These are phyloP conservation scores for Fusarium virguliforme DNA, from an alignment of 2,329 filamentous ascomycete species.

Conservation along the genomic window DNA sequence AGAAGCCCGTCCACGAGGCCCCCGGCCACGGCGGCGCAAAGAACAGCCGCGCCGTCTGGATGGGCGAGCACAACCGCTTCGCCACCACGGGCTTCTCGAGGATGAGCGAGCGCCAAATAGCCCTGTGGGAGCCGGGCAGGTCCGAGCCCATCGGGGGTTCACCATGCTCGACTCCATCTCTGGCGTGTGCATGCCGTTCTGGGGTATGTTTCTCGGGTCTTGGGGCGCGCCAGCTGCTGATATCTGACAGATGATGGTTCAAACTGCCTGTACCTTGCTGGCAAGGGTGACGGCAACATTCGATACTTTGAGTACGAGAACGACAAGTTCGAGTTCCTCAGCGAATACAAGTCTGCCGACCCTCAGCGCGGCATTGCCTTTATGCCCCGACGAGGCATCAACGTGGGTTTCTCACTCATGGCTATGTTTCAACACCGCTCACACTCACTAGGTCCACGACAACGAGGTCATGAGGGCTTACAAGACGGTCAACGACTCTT, in stretches of 20 bases:
- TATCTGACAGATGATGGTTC: conserved; percentile 82
- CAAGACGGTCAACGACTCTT: conserved; percentile 96
- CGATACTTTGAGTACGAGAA: conserved; percentile 99
- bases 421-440: conserved; percentile 36
- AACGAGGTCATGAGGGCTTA: conserved; percentile 96
- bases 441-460: conserved; percentile 79
- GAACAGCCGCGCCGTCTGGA: conserved; percentile 96
- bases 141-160: conserved; percentile 93
- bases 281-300: conserved; percentile 99
- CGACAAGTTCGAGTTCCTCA: conserved; percentile 98
- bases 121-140: conserved; percentile 92
- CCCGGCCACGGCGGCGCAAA: conserved; percentile 93
- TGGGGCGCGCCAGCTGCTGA: conserved; percentile 42
- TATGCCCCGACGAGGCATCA: conserved; percentile 93
- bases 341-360: conserved; percentile 96
- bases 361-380: conserved; percentile 96
- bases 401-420: conserved; percentile 68
- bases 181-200: conserved; percentile 99
- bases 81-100: conserved; percentile 97
- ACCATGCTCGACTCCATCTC: conserved; percentile 94
- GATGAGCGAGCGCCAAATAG: conserved; percentile 98
- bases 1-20: conserved; percentile 87
- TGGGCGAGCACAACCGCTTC: conserved; percentile 96
- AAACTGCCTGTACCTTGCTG: conserved; percentile 94
- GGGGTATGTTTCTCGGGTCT: conserved; percentile 71